Evolutionary conservation across 768 basidiomycete species (phyloP), one percentile per base, ranked within the genome.

Genomic region (Hirschioporus abietinus): DNA sequence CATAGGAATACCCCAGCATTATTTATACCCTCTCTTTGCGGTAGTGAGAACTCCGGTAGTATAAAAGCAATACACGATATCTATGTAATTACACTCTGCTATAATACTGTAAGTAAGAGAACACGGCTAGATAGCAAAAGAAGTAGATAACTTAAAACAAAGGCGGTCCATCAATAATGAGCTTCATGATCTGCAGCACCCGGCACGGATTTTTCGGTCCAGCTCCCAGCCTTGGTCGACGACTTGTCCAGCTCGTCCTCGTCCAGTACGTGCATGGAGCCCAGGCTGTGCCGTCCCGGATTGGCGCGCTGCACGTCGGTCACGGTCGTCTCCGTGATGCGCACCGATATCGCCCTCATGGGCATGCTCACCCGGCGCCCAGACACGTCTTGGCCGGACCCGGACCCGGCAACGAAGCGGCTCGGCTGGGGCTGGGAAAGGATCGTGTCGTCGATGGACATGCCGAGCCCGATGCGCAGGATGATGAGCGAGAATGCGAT

Each of bases 401-500:
- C 42, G 42, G 30, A 30, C 8, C 30, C 30, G 30, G 30, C 20
- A 10, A 52, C 12, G 12, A 52, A 15, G 42, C 15, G 42, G 42
- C 42, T 52, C 20, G 12, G 12, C 12, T 1, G 20, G 42, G 42
- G 20, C 20, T 10, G 42, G 30, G 30, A 52, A 10, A 52, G 2
- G 42, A 52, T 20, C 20, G 42, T 52, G 2, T 52, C 42, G 12
- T 52, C 70, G 30, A 70, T 58, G 8, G 77, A 73, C 20, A 79
- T 70, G 35, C 78, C 78, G 23, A 78, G 69, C 1, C 77, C 80
- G 59, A 80, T 74, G 30, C 78, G 78, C 58, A 80, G 76, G 63
- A 79, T 81, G 68, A 81, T 76, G 68, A 81, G 71, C 23, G 78
- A 78, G 70, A 81, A 81, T 0, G 78, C 79, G 52, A 77, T 73